Conservation (phyloP, 2,329 filamentous ascomycete genomes). For the Pseudophaeomoniella oleicola region DNA sequence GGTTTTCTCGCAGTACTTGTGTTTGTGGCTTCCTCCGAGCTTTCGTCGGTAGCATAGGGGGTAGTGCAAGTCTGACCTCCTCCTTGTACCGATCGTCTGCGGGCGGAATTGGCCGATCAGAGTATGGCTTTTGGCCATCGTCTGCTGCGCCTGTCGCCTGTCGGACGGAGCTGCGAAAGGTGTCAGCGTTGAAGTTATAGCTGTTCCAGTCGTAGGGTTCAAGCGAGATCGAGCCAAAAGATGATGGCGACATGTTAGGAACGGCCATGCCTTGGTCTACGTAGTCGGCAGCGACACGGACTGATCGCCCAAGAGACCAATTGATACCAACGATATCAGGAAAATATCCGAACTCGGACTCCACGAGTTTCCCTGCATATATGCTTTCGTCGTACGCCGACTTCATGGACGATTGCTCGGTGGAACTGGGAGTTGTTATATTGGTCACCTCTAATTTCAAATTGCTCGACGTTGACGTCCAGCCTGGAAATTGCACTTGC, state of each 20-base stretch:
- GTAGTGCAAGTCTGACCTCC: not conserved
- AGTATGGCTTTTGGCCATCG: not conserved
- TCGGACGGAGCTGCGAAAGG: not conserved
- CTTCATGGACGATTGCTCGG: not conserved
- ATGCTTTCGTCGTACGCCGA: too few relatives aligned
- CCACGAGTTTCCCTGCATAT: too few relatives aligned
- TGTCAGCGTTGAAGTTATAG: not conserved
- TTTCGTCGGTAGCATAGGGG: not conserved
- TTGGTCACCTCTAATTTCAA: not conserved
- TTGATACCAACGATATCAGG: not conserved
- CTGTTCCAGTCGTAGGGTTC: not conserved
- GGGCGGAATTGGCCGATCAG: not conserved
- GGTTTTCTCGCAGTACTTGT: not conserved
- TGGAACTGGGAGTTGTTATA: not conserved
- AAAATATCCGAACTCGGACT: not conserved
- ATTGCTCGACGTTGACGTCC: not conserved
- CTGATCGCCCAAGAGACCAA: not conserved
- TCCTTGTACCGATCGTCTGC: not conserved
- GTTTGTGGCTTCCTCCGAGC: not conserved
- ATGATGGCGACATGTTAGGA: not conserved
- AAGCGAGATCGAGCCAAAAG: not conserved
- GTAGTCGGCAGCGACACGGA: not conserved
- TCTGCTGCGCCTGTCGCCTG: not conserved
- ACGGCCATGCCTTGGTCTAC: not conserved
- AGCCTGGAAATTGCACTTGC: not conserved